Base-by-base conservation (phyloP, 768 basidiomycete genomes). In the Lactarius pseudohatsudake region DNA sequence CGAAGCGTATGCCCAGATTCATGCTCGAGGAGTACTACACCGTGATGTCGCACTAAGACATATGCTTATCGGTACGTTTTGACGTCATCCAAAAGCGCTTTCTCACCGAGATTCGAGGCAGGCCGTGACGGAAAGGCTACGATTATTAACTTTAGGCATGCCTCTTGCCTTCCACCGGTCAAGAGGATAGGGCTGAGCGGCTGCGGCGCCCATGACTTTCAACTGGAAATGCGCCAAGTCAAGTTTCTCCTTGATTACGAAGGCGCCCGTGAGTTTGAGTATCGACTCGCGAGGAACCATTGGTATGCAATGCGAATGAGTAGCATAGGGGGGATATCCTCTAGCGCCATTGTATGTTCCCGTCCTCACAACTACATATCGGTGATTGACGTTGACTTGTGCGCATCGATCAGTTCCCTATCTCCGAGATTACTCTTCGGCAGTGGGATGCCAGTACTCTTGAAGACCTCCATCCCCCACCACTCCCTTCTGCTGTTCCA, bases 211-310 rank as follows among this genome's bases (percentile, higher is more conserved):
- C 76, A 74, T 2, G 82, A 85, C 22, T 76, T 87, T 43, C 74
- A 72, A 26, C 53, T 79, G 65, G 87, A 88, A 69, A 83, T 85
- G 79, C 79, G 85, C 62, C 81, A 83, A 68, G 81, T 87, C 68
- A 81, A 80, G 72, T 85, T 80, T 73, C 80, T 82, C 67, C 79
- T 88, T 40, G 79, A 86, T 73, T 81, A 77, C 64, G 65, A 75
- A 61, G 77, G 73, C 32, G 77, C 80, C 0, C 75, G 79, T n/a
- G 70, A 62, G 41, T 32, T 36, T 56, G 70, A 70, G 47, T 69
- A 64, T 55, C 47, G 40, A 28, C 57, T 61, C 18, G 67, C 67
- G 22, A 62, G 38, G 54, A 15, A 28, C 26, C 15, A 36, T 38
- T 60, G 11, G 22, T 62, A 34, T 50, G 50, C 66, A 4, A 50